Conservation (phyloP, 2,329 filamentous ascomycete genomes). For the Phoma sp. region DNA sequence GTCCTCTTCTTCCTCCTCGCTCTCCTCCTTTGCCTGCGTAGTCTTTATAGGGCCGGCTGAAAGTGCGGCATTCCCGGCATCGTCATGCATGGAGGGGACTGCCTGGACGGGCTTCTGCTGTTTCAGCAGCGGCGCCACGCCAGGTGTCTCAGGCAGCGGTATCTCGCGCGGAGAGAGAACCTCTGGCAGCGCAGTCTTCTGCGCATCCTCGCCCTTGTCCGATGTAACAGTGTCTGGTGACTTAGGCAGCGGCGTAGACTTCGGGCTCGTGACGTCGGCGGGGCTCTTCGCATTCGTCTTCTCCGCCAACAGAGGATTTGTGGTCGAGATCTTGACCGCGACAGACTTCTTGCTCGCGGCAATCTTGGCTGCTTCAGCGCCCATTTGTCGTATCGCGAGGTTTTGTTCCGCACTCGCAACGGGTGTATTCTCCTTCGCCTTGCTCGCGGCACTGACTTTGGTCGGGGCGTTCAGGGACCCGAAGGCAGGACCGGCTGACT, state of each 20-base stretch:
- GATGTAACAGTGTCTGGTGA: conserved; percentile 15
- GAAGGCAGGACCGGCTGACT: conserved; percentile 13
- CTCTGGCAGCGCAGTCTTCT: conserved; percentile 7
- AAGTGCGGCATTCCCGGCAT: conserved; percentile 34
- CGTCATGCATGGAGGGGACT: conserved; percentile 32
- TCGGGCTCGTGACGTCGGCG: conserved; percentile 19
- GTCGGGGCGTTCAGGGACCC: neutral
- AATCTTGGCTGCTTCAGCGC: conserved; percentile 45
- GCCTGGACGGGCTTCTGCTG: conserved; percentile 32
- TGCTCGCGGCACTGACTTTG: conserved; percentile 1
- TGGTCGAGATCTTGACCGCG: conserved; percentile 42
- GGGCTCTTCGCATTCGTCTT: conserved; percentile 43
- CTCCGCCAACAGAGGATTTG: conserved; percentile 43
- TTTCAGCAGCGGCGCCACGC: conserved; percentile 12
- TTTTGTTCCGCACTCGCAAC: conserved; percentile 38
- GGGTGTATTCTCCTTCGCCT: conserved; percentile 35
- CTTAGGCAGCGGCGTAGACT: conserved; percentile 14
- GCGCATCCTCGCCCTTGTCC: conserved; percentile 5
- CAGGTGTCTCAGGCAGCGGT: conserved; percentile 36
- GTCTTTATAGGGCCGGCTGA: conserved; percentile 27
- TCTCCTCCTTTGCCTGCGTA: conserved; percentile 19
- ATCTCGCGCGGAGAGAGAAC: conserved; percentile 34
- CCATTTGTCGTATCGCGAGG: conserved; percentile 45
- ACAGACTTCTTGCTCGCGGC: conserved; percentile 44
- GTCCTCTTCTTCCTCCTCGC: conserved; percentile 11